A percentile compares a stretch with the other conserved stretches of the same genome.
These are phyloP conservation scores for Coprinopsis cinerea DNA, from an alignment of 768 basidiomycete species.

Conservation along the genomic window DNA sequence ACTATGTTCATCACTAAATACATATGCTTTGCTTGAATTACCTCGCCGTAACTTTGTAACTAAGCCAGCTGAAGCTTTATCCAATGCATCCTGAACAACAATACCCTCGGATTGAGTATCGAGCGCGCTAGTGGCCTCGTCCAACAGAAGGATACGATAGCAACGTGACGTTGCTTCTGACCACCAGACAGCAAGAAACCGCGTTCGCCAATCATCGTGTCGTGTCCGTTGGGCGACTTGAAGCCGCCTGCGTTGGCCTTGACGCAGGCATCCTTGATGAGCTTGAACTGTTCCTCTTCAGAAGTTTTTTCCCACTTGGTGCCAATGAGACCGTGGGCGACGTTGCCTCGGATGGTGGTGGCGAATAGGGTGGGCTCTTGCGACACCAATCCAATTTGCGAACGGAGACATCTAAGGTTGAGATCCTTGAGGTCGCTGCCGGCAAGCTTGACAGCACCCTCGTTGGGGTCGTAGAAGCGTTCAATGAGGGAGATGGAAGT, in stretches of 20 bases:
- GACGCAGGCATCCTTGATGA: conserved; percentile 54
- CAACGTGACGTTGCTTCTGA: too few species aligned
- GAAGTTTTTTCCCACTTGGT: conserved; percentile 29
- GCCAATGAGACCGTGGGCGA: conserved; percentile 49
- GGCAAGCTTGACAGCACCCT: conserved; percentile 53
- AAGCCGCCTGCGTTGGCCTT: conserved; percentile 75
- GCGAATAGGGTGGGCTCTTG: too few species aligned
- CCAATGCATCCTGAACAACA: too few species aligned
- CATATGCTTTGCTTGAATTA: too few species aligned
- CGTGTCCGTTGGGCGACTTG: conserved; percentile 67
- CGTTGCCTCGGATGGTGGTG: conserved; percentile 70
- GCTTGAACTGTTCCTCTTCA: conserved; percentile 28
- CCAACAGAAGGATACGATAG: too few species aligned
- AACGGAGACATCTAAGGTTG: conserved; percentile 61
- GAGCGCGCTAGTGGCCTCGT: too few species aligned
- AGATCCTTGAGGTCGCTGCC: conserved; percentile 39
- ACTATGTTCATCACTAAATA: too few species aligned
- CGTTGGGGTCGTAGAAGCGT: conserved; percentile 66
- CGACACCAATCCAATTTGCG: conserved; percentile 73
- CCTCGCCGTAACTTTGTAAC: too few species aligned
- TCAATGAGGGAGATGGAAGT: too few species aligned
- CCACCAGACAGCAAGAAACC: too few species aligned
- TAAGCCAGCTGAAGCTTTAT: too few species aligned
- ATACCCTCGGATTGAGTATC: too few species aligned
- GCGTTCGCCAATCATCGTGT: conserved; percentile 67